Base-by-base conservation (phyloP, 495 filamentous ascomycete species). In the Podospora fimiseda region DNA sequence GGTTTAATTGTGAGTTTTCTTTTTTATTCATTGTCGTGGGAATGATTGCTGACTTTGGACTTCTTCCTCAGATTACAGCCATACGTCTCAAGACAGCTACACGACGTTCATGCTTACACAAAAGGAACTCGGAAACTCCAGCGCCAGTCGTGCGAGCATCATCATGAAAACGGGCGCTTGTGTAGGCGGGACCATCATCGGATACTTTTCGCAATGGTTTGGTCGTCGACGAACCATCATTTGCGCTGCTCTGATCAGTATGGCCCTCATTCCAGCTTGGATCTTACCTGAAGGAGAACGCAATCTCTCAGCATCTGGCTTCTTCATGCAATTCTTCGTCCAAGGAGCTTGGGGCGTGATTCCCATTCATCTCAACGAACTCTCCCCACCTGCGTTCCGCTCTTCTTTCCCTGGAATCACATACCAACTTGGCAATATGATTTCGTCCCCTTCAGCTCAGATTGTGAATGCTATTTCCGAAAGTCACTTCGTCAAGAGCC, bases 261-360 rank as follows among this genome's bases (percentile, higher is more conserved):
- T 66, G 23, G 55, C 69, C 37, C 58, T 91, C 11, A 84, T 90
- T 50, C 84, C 84, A 0, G 80, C 84, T 20, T 89, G 83, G 84
- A 87, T 88, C 50, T 73, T 89, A 6, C 85, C 84, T 2, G 63
- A 69, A 0, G 68, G 63, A 33, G 82, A 82, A 67, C 60, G 68
- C 0, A 62, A 72, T 3, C 75, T 90, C 15, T 84, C 82, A 1
- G 84, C 73, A 3, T 74, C 78, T 1, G 86, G 82, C 18, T 91
- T 91, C 72, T 80, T 86, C 63, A 78, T 88, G 52, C 87, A 91
- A 60, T 89, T 89, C 67, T 88, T 85, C 62, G 77, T 89, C 21
- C 84, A 89, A 59, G 87, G 87, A 7, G 83, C 85, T 0, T 91
- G 82, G 83, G 85, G 87, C 37, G 81, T 89, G 5, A 81, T 89